Conservation (phyloP, 306 rosid genomes). For the Rosa chinensis region DNA sequence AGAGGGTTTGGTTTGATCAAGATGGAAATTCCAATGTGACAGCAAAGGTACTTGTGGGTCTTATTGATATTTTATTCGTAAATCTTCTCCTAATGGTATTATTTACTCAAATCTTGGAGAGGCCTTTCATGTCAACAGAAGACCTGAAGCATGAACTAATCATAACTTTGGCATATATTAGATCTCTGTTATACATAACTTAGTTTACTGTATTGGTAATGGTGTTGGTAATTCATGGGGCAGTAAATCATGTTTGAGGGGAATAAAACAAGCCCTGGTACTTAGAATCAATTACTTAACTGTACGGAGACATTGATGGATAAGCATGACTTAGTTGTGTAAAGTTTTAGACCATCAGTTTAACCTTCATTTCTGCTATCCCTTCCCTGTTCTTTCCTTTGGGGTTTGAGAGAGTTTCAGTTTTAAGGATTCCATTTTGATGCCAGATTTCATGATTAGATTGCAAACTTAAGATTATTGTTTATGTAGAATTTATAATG, state of each 20-base stretch:
- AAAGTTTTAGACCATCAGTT: not conserved
- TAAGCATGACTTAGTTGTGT: not conserved
- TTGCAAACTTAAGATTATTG: not conserved
- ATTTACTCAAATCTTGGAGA: not conserved
- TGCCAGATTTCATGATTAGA: not conserved
- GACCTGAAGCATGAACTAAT: not conserved
- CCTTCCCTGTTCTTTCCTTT: not conserved
- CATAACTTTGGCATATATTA: not conserved
- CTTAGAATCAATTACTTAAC: too few relatives aligned
- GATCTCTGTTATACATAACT: not conserved
- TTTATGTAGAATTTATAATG: not conserved
- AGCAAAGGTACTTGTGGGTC: slow-evolving; percentile 46
- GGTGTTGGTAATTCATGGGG: too few relatives aligned
- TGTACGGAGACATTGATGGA: too few relatives aligned
- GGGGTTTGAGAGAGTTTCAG: not conserved
- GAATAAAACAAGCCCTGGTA: too few relatives aligned
- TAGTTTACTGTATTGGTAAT: too few relatives aligned
- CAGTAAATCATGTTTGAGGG: too few relatives aligned
- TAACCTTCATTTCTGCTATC: not conserved
- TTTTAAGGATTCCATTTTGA: not conserved
- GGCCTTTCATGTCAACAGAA: not conserved
- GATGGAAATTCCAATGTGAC: too few relatives aligned
- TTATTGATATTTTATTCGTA: not conserved
- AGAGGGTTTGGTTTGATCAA: not conserved
- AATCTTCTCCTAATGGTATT: slow-evolving; percentile 8